Conservation (phyloP, 805 yeast genomes). For the Nakazawaea ernobii region DNA sequence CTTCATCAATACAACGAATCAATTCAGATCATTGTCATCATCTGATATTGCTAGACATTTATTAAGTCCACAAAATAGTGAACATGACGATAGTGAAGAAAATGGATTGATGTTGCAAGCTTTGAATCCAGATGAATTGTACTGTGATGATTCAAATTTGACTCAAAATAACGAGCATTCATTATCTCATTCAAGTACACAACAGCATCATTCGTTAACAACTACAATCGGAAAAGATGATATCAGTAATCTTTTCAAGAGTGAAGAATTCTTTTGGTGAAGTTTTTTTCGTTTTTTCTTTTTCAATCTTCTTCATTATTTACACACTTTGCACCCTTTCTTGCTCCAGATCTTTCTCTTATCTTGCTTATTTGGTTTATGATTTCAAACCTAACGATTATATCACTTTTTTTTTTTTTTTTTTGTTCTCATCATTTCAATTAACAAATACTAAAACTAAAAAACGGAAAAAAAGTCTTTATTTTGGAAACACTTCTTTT, state of each 20-base stretch:
- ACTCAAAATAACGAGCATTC: not conserved
- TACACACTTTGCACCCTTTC: too few relatives aligned
- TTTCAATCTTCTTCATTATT: too few relatives aligned
- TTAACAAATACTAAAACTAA: too few relatives aligned
- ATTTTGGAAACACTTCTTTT: too few relatives aligned
- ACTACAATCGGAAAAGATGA: not conserved
- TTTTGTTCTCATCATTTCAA: too few relatives aligned
- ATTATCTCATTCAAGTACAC: not conserved
- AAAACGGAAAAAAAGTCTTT: too few relatives aligned
- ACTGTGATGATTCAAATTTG: not conserved
- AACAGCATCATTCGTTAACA: not conserved
- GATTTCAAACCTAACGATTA: too few relatives aligned
- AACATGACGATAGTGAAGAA: not conserved
- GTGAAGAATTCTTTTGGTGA: conserved; percentile 1
- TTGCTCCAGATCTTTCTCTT: too few relatives aligned
- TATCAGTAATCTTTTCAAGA: not conserved
- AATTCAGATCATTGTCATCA: not conserved
- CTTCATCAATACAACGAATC: not conserved
- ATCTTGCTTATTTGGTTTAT: too few relatives aligned
- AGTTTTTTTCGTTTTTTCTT: too few relatives aligned
- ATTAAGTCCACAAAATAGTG: conserved; percentile 1
- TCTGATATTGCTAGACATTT: not conserved
- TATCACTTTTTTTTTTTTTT: too few relatives aligned
- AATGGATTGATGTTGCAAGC: not conserved
- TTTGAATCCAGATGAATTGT: not conserved